Evolutionary conservation across 495 filamentous ascomycete species (phyloP).

Genomic region (Evernia prunastri): DNA sequence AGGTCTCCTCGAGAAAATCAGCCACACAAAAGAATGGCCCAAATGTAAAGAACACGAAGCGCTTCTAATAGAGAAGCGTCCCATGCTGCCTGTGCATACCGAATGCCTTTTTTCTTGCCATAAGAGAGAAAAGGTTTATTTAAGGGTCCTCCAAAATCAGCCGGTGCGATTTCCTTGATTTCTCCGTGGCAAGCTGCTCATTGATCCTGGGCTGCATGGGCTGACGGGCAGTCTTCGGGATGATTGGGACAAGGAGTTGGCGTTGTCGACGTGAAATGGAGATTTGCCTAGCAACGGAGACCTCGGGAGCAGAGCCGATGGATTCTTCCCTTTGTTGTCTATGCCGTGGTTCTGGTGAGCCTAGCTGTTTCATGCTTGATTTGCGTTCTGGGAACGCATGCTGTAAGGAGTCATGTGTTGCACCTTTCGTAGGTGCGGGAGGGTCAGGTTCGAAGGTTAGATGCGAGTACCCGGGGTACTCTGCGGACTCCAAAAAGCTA

Average conservation of each 20-base stretch:
- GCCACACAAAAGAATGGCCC: not conserved
- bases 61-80: not conserved
- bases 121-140: not conserved
- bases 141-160: conserved; percentile 17
- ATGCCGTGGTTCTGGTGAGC: not conserved
- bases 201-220: conserved; percentile 24
- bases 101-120: not conserved
- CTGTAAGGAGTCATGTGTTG: not conserved
- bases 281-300: conserved; percentile 54
- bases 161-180: conserved; percentile 17
- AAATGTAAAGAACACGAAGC: not conserved
- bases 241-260: conserved; percentile 35
- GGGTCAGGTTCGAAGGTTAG: not conserved
- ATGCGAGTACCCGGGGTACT: conserved; percentile 1
- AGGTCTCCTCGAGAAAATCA: not conserved
- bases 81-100: not conserved
- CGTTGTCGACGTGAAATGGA: conserved; percentile 51
- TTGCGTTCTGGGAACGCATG: conserved; percentile 18
- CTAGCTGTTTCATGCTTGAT: conserved; percentile 19
- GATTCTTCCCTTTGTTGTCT: not conserved
- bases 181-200: not conserved
- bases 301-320: conserved; percentile 42
- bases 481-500: conserved; percentile 20
- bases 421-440: not conserved
- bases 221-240: conserved; percentile 20